Conservation (phyloP, 768 basidiomycete genomes). For the Phanerodontia chrysosporium region DNA sequence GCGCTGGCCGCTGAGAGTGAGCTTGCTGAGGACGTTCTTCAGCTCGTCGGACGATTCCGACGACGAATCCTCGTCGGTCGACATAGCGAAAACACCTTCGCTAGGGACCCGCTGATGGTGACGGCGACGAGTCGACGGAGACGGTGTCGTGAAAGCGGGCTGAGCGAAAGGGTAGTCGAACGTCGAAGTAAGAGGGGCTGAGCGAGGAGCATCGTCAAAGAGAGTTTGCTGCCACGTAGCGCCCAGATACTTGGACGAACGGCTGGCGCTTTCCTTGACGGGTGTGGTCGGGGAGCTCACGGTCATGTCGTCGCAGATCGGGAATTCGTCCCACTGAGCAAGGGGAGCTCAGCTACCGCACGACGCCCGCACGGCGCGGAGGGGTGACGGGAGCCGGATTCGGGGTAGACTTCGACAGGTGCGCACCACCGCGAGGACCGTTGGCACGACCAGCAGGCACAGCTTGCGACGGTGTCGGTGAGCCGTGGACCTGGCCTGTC, state of each 20-base stretch:
- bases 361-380: conserved; percentile 30
- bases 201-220: conserved; percentile 38
- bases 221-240: conserved; percentile 29
- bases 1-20: conserved; percentile 12
- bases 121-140: conserved; percentile 35
- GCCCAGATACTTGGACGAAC: conserved; percentile 10
- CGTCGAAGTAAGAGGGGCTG: conserved; percentile 44
- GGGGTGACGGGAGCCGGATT: conserved; percentile 30
- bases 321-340: conserved; percentile 40
- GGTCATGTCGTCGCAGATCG: conserved; percentile 70
- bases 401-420: conserved; percentile 52
- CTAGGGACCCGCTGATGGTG: conserved; percentile 59
- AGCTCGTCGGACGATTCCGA: conserved; percentile 36
- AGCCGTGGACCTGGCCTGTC: conserved; percentile 23
- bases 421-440: conserved; percentile 14
- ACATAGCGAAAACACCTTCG: conserved; percentile 73
- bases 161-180: conserved; percentile 38
- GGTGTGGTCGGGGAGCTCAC: conserved; percentile 51
- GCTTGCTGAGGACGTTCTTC: conserved; percentile 29
- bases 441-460: conserved; percentile 46
- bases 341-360: conserved; percentile 23
- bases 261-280: conserved; percentile 35
- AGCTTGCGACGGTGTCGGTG: conserved; percentile 40
- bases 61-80: conserved; percentile 62
- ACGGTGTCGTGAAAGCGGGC: conserved; percentile 26